Base-by-base conservation (phyloP, 1,284 basidiomycete genomes). In the Sanghuangporus baumii region DNA sequence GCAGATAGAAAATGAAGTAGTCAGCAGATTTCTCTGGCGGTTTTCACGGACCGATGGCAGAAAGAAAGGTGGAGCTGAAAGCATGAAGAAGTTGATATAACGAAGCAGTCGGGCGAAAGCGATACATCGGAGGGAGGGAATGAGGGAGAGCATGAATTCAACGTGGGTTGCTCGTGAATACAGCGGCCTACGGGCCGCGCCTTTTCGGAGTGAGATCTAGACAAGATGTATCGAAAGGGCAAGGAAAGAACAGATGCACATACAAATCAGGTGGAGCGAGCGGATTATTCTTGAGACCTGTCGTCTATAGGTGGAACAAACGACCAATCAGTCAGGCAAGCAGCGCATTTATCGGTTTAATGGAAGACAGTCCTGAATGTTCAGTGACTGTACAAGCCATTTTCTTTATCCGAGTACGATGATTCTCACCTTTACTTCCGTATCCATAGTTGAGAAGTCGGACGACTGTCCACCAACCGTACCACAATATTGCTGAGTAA, bases 191-290 rank as follows among this genome's bases (percentile, higher is more conserved):
- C 31, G 50, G 50, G 12, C 50, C 50, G 50, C 50, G 16, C 18
- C n/a, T 3, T 11, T 14, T 16, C 14, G 20, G 4, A 16, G 23
- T 11, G 23, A 50, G 23, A 50, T 51, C 50, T 51, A 51, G 50
- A 51, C 50, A 26, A 11, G 26, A 51, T 4, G 50, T 6, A 54
- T 41, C 34, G 50, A 43, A 55, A 18, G 2, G 40, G 55, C 18
- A 23, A 52, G 38, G 41, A 63, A 48, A 46, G 14, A 37, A 56
- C n/a, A 26, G 26, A 57, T 48, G 50, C 16, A 78, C 81, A 64
- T 69, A 83, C 81, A 86, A 81, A 73, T 85, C 82, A 9, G 84
- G 85, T 31, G 84, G 84, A 4, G 84, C 81, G n/a, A 85, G 75
- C 3, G 76, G 69, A 67, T 83, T 78, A 66, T 81, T 79, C 74